Evolutionary conservation across 768 basidiomycete species (phyloP), one percentile per base, ranked within the genome.

Genomic region (Hericium rajendrae): DNA sequence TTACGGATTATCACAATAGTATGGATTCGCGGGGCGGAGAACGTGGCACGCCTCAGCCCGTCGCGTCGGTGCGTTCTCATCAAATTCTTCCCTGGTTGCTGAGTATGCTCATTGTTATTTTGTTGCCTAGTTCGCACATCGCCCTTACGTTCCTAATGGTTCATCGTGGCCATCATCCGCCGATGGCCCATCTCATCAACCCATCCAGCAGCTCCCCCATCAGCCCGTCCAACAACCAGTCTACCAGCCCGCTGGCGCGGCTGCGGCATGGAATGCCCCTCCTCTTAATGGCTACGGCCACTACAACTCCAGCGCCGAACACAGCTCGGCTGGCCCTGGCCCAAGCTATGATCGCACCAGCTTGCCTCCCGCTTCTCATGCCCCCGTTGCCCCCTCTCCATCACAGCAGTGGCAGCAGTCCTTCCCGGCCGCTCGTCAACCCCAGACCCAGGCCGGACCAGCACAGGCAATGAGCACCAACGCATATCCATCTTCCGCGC

Each of bases 251-350:
- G 32, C 32, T 32, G 9, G 32, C 32, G 12, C 59, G 8, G 48
- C 15, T 3, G 18, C 55, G n/a, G 55, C 28, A 26, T 56, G 61
- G 60, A 18, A 48, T 16, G 18, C 56, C 28, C 59, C 46, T n/a
- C 18, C 48, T 39, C 51, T 40, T 16, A 57, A 54, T 22, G 32
- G 28, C 32, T 56, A 57, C 37, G 38, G 50, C 22, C 26, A 50
- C 9, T 62, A 48, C n/a, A 41, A 13, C 28, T 24, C 55, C 51
- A 57, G 50, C 49, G 56, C 48, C 3, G 60, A 61, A 55, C 60
- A 53, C n/a, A 52, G 51, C 50, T 62, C 53, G 24, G 56, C 48
- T 39, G 54, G 53, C 13, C 49, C 11, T 11, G 28, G 28, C 38
- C 16, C 52, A 16, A 10, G 26, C 24, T 37, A 20, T 10, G 10